phyloP scores from a whole-genome alignment of 768 basidiomycete genomes.

The Kwoniella sp. region DNA sequence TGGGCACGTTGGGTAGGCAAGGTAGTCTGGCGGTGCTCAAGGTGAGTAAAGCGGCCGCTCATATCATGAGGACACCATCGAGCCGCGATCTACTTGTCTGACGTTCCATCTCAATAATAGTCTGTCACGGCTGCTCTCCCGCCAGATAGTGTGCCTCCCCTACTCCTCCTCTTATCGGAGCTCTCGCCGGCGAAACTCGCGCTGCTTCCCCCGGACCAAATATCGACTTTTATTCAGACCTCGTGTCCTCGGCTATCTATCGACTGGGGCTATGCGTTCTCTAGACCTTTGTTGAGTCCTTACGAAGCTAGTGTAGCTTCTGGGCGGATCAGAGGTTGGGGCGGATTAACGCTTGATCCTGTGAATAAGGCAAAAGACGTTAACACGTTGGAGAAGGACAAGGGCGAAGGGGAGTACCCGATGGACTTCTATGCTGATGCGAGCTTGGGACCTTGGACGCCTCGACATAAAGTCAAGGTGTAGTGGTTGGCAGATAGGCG shows the following conservation, averaged over 20 bases:
- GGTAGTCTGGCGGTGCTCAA: slow-evolving; percentile 87
- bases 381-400: neutral
- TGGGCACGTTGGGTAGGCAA: slow-evolving; percentile 93
- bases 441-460: slow-evolving; percentile 55
- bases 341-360: slow-evolving; percentile 37
- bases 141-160: slow-evolving; percentile 53
- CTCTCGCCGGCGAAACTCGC: slow-evolving; percentile 92
- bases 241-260: slow-evolving; percentile 95
- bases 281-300: slow-evolving; percentile 81
- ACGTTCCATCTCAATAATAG: slow-evolving; percentile 28
- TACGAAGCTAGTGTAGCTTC: slow-evolving; percentile 90
- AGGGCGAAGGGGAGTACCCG: slow-evolving; percentile 67
- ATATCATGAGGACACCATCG: no score
- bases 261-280: slow-evolving; percentile 98
- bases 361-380: neutral
- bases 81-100: neutral
- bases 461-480: slow-evolving; percentile 35
- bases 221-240: slow-evolving; percentile 92
- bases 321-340: slow-evolving; percentile 71
- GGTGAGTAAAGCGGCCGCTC: slow-evolving; percentile 56
- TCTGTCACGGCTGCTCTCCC: slow-evolving; percentile 37
- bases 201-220: slow-evolving; percentile 71
- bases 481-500: no score
- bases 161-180: slow-evolving; percentile 90
- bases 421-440: slow-evolving; percentile 85